A percentile compares a stretch with the other conserved stretches of the same genome.
Evolutionary conservation across 306 rosid species (phyloP).

Genomic region (Inga leiocalycina): DNA sequence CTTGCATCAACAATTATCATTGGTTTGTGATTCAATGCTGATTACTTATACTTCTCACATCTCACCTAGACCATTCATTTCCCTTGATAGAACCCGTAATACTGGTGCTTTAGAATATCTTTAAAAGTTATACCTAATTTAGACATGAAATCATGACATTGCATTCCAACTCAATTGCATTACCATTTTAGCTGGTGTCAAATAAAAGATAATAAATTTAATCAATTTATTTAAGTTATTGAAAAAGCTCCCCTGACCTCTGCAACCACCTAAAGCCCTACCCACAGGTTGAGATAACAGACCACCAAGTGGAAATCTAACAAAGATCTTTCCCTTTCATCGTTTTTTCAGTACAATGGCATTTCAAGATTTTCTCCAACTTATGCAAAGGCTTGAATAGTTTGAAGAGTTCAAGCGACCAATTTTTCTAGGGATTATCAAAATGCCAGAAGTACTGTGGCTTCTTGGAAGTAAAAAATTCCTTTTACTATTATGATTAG

Average conservation of each 20-base stretch:
- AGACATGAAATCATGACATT: conserved; percentile 1
- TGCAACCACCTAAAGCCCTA: conserved; percentile 18
- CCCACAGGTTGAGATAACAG: conserved; percentile 20
- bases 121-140: conserved; percentile 16
- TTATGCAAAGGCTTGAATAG: background rate
- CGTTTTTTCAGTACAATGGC: background rate
- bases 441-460: conserved; percentile 2
- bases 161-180: background rate
- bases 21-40: background rate
- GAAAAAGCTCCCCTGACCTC: background rate
- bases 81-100: background rate
- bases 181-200: background rate
- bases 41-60: background rate
- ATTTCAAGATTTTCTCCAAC: conserved; percentile 7
- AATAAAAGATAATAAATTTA: background rate
- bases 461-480: conserved; percentile 12
- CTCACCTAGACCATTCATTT: background rate
- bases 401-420: background rate
- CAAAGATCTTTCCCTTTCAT: conserved; percentile 1
- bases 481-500: background rate
- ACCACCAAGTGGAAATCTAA: conserved; percentile 10
- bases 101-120: conserved; percentile 28
- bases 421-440: conserved; percentile 30
- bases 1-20: background rate
- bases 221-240: background rate